Percentiles rank a stretch among this genome's conserved stretches.
Conservation (phyloP, 371 early-diverging fungal species). For the Circinella umbellata region DNA sequence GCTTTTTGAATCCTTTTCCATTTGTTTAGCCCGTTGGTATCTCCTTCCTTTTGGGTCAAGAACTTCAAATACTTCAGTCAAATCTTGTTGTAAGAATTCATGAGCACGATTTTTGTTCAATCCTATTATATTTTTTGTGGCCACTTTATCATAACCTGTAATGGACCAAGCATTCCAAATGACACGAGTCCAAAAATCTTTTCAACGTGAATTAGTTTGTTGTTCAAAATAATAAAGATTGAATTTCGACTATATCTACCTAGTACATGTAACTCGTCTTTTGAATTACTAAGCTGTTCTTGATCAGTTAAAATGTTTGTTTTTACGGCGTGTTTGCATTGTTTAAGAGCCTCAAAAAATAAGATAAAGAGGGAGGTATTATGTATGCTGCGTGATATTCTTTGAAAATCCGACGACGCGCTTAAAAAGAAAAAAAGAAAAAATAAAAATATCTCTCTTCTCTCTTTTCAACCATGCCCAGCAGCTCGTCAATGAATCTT, state of each 20-base stretch:
- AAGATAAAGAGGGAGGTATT: too few species aligned
- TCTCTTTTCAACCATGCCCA: too few species aligned
- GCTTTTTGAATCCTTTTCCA: neutral
- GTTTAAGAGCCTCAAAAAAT: too few species aligned
- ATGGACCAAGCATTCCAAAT: neutral
- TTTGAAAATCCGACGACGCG: too few species aligned
- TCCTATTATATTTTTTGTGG: slow-evolving; percentile 3
- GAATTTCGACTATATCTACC: neutral
- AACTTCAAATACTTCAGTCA: neutral
- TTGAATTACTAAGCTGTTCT: too few species aligned
- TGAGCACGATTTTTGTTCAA: slow-evolving; percentile 4
- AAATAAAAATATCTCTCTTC: too few species aligned
- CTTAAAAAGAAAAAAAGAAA: too few species aligned
- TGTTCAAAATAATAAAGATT: slow-evolving; percentile 3
- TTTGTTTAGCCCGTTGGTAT: slow-evolving; percentile 5
- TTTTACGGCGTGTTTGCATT: too few species aligned
- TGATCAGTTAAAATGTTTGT: too few species aligned
- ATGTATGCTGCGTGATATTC: too few species aligned
- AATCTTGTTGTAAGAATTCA: slow-evolving; percentile 5
- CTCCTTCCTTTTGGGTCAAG: slow-evolving; percentile 3
- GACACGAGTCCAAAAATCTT: slow-evolving; percentile 2
- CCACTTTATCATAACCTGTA: neutral
- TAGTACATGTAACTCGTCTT: too few species aligned
- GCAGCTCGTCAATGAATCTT: too few species aligned
- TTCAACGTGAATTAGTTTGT: slow-evolving; percentile 2